Evolutionary conservation across 2,329 filamentous ascomycete species (phyloP), one percentile per base, ranked within the genome.

Genomic region (Aspergillus bombycis): DNA sequence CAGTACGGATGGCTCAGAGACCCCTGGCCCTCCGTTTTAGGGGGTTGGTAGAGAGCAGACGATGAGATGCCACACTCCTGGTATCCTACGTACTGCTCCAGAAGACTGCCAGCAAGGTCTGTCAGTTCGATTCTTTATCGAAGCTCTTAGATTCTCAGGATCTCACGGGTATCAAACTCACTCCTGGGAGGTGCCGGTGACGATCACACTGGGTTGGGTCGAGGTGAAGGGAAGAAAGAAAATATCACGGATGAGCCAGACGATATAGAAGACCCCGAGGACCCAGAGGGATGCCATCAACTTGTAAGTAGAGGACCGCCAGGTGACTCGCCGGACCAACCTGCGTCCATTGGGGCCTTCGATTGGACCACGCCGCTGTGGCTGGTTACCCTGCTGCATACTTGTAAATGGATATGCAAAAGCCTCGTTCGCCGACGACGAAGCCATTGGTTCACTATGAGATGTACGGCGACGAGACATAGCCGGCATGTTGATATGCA

Each of bases 271-370:
- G 10, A 79, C 76, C 14, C 74, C 75, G 53, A 78, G 60, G 26
- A 79, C 75, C 76, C 77, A 79, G 23, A 79, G 68, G 45, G 75
- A 78, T 8, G 78, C 77, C 70, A 79, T 73, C 48, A 79, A 68
- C 65, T 78, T 79, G 71, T 79, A 79, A 23, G 77, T 78, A 19
- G 77, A 79, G 14, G 77, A 79, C 41, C 78, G 76, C 77, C 77
- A 79, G 67, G 77, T 79, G 67, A 79, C 77, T 65, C 77, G 72
- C 36, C 77, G 77, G 64, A 77, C 77, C 45, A 79, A 68, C 57
- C 75, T 72, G 46, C 77, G 75, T 63, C 77, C 77, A 68, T 75
- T 71, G 38, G 77, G 77, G n/a, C 76, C 77, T 65, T 79, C 77
- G 65, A 79, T 78, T 52, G 77, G 77, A 11, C 76, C 77, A 48